phyloP scores from a whole-genome alignment of 1,284 basidiomycete species.

The Papiliotrema nemorosa region DNA sequence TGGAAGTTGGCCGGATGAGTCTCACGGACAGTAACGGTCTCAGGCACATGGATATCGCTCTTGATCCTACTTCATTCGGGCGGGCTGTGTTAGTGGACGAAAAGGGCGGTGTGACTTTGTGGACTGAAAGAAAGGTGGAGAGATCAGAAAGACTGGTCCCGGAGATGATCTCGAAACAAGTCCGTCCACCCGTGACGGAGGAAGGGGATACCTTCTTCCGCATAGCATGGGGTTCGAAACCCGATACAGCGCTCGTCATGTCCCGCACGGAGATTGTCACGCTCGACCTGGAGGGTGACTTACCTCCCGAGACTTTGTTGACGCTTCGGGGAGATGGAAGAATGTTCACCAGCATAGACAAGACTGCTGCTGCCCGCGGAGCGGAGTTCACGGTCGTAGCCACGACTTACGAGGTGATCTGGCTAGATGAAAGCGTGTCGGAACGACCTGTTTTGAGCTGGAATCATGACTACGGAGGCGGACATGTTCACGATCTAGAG shows the following conservation, averaged over 20 bases:
- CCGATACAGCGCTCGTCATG: slow-evolving; percentile 30
- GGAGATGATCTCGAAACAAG: slow-evolving; percentile 21
- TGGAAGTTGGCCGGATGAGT: slow-evolving; percentile 4
- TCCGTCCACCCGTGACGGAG: slow-evolving; percentile 14
- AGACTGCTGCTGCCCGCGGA: slow-evolving; percentile 15
- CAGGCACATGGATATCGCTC: slow-evolving; percentile 29
- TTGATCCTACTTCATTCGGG: slow-evolving; percentile 27
- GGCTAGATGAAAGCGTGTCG: slow-evolving; percentile 29
- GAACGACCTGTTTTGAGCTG: slow-evolving; percentile 20
- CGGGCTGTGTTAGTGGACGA: slow-evolving; percentile 35
- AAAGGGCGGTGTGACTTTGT: slow-evolving; percentile 37
- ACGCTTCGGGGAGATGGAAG: slow-evolving; percentile 12
- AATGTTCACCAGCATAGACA: slow-evolving; percentile 29
- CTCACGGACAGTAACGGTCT: slow-evolving; percentile 26
- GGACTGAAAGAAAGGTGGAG: slow-evolving; percentile 28
- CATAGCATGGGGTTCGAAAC: slow-evolving; percentile 30
- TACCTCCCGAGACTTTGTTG: slow-evolving; percentile 14
- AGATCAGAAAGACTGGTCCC: slow-evolving; percentile 10
- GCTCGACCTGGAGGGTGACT: slow-evolving; percentile 29
- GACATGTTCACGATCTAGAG: slow-evolving; percentile 16
- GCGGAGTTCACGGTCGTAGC: slow-evolving; percentile 16
- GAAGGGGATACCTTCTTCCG: slow-evolving; percentile 26
- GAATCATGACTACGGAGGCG: slow-evolving; percentile 28
- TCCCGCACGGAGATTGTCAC: slow-evolving; percentile 15
- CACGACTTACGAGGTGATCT: slow-evolving; percentile 34